Percentiles rank a stretch among this genome's conserved stretches.
These are phyloP conservation scores for Vinca minor DNA, from an alignment of 257 asterid species.

Conservation along the genomic window DNA sequence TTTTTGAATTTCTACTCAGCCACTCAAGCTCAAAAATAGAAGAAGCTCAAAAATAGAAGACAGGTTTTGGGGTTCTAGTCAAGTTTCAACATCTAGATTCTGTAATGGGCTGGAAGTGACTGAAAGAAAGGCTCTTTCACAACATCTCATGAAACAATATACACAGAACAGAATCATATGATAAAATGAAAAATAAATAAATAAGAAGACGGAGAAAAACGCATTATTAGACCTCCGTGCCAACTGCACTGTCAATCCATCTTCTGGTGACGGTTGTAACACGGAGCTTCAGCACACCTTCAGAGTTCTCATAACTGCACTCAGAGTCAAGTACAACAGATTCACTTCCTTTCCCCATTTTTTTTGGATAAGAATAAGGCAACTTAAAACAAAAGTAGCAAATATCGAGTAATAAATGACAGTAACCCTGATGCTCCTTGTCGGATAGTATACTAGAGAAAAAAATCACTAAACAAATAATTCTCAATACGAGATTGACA, in stretches of 20 bases:
- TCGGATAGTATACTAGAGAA: not conserved
- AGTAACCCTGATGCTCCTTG: not conserved
- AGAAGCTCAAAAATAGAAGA: too few relatives aligned
- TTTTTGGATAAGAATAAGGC: not conserved
- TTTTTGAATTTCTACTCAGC: not conserved
- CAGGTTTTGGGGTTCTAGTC: not conserved
- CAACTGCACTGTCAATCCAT: slow-evolving; percentile 75
- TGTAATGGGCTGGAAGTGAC: not conserved
- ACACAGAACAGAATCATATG: not conserved
- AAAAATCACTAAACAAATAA: not conserved
- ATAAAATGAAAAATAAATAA: not conserved
- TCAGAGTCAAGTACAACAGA: slow-evolving; percentile 11
- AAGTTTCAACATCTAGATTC: not conserved
- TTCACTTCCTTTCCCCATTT: slow-evolving; percentile 1
- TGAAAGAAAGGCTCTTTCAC: not conserved
- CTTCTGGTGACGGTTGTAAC: slow-evolving; percentile 78
- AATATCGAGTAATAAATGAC: not conserved
- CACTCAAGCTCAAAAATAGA: not conserved
- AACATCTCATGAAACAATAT: not conserved
- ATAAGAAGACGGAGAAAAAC: too few relatives aligned
- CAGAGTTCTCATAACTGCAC: slow-evolving; percentile 78
- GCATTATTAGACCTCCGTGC: slow-evolving; percentile 53
- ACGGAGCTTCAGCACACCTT: slow-evolving; percentile 67
- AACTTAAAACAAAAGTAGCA: not conserved
- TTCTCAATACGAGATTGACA: not conserved